Percentiles rank a stretch among this genome's conserved stretches.
phyloP scores from a whole-genome alignment of 2,329 filamentous ascomycete genomes.

The Fusarium azukiicola region DNA sequence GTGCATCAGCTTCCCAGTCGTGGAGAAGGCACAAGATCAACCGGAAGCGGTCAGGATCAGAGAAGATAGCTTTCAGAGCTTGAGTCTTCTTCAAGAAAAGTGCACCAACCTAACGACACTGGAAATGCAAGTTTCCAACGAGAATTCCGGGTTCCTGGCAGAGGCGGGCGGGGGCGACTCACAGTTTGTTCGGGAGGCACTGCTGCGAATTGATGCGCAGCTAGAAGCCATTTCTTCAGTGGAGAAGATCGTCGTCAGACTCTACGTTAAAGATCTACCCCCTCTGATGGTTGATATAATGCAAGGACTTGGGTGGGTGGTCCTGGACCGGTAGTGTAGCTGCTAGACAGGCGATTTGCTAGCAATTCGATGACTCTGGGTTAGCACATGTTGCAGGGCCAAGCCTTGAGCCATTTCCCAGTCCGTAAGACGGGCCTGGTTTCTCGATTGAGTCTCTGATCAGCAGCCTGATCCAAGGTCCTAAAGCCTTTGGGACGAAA shows the following conservation, averaged over 20 bases:
- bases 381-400: too few relatives aligned
- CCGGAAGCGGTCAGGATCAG: conserved; percentile 17
- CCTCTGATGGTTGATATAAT: conserved; percentile 28
- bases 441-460: too few relatives aligned
- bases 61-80: conserved; percentile 25
- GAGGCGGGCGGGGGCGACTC: conserved; percentile 19
- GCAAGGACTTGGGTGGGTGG: conserved; percentile 29
- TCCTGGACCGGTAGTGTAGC: conserved; percentile 22
- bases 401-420: too few relatives aligned
- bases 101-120: conserved; percentile 33
- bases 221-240: conserved; percentile 35
- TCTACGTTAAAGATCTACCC: conserved; percentile 15
- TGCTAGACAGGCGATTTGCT: neutral
- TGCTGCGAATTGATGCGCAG: conserved; percentile 33
- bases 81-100: conserved; percentile 26
- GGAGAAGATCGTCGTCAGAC: conserved; percentile 35
- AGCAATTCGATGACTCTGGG: too few relatives aligned
- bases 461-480: too few relatives aligned
- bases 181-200: conserved; percentile 22
- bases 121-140: conserved; percentile 23
- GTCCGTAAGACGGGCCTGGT: too few relatives aligned
- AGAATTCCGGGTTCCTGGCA: conserved; percentile 27
- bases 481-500: too few relatives aligned
- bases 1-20: conserved; percentile 34
- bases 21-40: neutral